Evolutionary conservation across 108 stramenopile species (phyloP).

Genomic region (Fragilariopsis cylindrus): DNA sequence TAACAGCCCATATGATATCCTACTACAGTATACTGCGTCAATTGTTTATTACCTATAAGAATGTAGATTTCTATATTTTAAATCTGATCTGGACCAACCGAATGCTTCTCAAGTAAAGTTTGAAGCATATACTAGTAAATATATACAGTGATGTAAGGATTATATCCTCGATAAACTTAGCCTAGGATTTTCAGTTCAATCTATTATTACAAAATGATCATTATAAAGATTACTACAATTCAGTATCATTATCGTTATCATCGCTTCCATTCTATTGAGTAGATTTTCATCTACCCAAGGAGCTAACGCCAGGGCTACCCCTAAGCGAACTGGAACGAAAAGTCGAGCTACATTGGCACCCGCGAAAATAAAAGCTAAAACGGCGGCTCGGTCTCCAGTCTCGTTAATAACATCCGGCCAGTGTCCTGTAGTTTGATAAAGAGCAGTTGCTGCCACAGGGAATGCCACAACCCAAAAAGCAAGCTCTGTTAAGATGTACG

Average conservation of each 20-base stretch:
- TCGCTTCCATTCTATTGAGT: constrained; percentile 30
- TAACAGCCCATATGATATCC: no score
- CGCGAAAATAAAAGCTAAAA: constrained; percentile 80
- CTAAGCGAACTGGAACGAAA: constrained; percentile 85
- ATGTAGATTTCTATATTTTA: no score
- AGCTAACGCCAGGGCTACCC: constrained; percentile 87
- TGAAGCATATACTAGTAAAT: no score
- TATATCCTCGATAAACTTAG: no score
- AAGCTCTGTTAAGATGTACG: constrained; percentile 88
- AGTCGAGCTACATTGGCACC: constrained; percentile 85
- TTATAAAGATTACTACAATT: neutral
- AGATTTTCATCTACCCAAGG: constrained; percentile 92
- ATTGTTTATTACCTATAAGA: no score
- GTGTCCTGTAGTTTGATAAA: constrained; percentile 83
- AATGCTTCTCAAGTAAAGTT: no score
- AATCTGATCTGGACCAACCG: no score
- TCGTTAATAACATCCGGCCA: constrained; percentile 90
- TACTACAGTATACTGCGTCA: no score
- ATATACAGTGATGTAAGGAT: no score
- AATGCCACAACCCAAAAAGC: constrained; percentile 91
- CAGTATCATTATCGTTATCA: neutral
- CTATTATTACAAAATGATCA: no score
- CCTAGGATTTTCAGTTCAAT: no score
- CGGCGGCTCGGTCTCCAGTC: constrained; percentile 72
- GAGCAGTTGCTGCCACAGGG: constrained; percentile 74